phyloP scores from a whole-genome alignment of 352 stramenopile species.

The Phytophthora pistaciae region DNA sequence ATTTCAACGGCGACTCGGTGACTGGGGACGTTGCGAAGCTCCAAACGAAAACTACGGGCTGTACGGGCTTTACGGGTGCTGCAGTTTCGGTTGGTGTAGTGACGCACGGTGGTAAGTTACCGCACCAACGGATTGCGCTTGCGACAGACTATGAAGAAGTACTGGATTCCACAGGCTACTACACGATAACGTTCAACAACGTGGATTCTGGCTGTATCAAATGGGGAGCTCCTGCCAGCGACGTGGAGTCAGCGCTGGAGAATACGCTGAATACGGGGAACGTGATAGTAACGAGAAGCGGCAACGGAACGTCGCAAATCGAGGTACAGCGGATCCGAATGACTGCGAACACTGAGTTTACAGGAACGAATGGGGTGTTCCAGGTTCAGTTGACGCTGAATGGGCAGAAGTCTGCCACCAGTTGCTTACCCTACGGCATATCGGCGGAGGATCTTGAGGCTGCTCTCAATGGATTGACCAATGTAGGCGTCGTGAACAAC shows the following conservation, averaged over 20 bases:
- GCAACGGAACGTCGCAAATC: conserved; percentile 67
- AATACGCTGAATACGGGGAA: conserved; percentile 51
- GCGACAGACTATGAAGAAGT: conserved; percentile 87
- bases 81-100: conserved; percentile 51
- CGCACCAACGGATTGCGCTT: conserved; percentile 82
- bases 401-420: conserved; percentile 51
- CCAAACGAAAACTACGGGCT: conserved; percentile 19
- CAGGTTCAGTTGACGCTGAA: conserved; percentile 70
- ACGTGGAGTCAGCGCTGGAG: conserved; percentile 63
- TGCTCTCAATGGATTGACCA: conserved; percentile 69
- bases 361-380: conserved; percentile 58
- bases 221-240: conserved; percentile 60
- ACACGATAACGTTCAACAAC: conserved; percentile 47
- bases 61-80: conserved; percentile 37
- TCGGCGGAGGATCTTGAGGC: conserved; percentile 62
- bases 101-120: conserved; percentile 81
- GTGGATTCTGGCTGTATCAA: conserved; percentile 52
- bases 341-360: conserved; percentile 74
- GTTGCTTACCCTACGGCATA: conserved; percentile 80
- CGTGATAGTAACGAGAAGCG: conserved; percentile 65
- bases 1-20: conserved; percentile 89
- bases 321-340: conserved; percentile 76
- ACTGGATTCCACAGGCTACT: conserved; percentile 66
- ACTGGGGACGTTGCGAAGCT: conserved; percentile 83
- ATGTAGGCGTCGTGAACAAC: conserved; percentile 34